These are phyloP conservation scores for Paecilomyces fulvus DNA, from an alignment of 2,329 filamentous ascomycete species.

Conservation along the genomic window DNA sequence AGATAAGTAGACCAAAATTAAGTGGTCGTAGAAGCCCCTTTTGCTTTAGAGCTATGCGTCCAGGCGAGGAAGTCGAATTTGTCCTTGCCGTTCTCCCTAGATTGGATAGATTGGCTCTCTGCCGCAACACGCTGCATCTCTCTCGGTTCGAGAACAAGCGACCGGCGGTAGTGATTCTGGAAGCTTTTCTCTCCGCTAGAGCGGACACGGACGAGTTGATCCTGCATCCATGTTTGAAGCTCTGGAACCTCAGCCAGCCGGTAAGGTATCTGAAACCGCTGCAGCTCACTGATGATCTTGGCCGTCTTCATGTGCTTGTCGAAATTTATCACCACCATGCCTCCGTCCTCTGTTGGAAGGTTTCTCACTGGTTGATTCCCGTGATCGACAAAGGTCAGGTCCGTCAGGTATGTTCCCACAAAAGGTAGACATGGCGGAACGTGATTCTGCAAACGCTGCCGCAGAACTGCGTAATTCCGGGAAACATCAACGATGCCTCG, in stretches of 20 bases:
- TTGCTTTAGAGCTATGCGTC: conserved; percentile 38
- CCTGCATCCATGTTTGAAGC: conserved; percentile 85
- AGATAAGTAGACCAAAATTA: conserved; percentile 6
- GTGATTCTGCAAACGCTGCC: conserved; percentile 73
- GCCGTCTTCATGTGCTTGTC: conserved; percentile 94
- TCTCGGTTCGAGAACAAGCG: conserved; percentile 68
- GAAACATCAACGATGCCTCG: conserved; percentile 81
- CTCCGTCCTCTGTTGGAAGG: conserved; percentile 56
- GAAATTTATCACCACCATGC: conserved; percentile 84
- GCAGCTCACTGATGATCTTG: conserved; percentile 89
- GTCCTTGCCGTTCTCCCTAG: conserved; percentile 37
- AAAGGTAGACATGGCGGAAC: conserved; percentile 91
- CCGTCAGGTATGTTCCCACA: conserved; percentile 90
- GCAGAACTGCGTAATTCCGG: conserved; percentile 82
- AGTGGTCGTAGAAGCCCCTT: conserved; percentile 28
- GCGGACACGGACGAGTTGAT: conserved; percentile 69
- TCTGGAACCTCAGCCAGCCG: conserved; percentile 73
- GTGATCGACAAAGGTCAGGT: conserved; percentile 90
- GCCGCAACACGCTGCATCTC: conserved; percentile 20
- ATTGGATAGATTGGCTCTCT: conserved; percentile 19
- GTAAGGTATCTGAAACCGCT: conserved; percentile 93
- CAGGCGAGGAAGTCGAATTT: conserved; percentile 47
- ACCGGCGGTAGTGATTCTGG: conserved; percentile 70
- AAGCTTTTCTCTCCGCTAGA: conserved; percentile 53
- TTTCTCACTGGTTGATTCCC: conserved; percentile 82